A percentile compares a stretch with the other conserved stretches of the same genome.
Evolutionary conservation across 805 yeast species (phyloP).

Genomic region (Yarrowia phangngaensis): DNA sequence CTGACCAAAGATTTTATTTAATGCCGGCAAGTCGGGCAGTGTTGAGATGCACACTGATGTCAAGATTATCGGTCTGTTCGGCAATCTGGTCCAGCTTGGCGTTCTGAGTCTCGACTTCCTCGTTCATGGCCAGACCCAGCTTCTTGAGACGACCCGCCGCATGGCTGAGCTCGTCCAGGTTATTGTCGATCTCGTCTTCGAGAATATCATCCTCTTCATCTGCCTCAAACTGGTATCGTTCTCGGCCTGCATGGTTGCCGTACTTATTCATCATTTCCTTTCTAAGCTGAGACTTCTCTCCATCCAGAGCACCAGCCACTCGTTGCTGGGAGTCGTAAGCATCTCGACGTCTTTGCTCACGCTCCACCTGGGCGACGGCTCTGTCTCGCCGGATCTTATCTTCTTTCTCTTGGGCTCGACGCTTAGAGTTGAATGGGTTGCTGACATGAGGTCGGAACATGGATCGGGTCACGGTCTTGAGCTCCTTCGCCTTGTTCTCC

Average conservation of each 20-base stretch:
- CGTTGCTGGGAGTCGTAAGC: constrained; percentile 66
- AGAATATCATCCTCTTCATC: constrained; percentile 91
- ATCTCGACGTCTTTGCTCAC: constrained; percentile 57
- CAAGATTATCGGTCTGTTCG: constrained; percentile 78
- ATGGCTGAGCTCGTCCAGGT: constrained; percentile 70
- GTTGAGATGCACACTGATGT: constrained; percentile 76
- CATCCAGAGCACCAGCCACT: constrained; percentile 49
- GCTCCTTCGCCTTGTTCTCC: constrained; percentile 73
- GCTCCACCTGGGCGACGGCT: constrained; percentile 56
- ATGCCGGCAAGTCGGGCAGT: constrained; percentile 56
- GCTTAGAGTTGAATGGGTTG: constrained; percentile 85
- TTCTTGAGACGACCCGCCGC: constrained; percentile 67
- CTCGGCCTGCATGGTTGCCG: constrained; percentile 35
- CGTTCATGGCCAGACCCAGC: constrained; percentile 67
- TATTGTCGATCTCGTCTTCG: constrained; percentile 81
- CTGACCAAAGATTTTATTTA: no score
- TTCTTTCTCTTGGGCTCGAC: constrained; percentile 71
- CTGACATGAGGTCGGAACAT: constrained; percentile 74
- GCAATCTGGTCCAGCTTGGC: constrained; percentile 67
- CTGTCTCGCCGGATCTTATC: constrained; percentile 59
- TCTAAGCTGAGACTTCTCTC: constrained; percentile 40
- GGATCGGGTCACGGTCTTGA: constrained; percentile 73
- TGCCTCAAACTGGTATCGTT: constrained; percentile 79
- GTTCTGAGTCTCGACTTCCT: constrained; percentile 78
- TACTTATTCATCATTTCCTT: constrained; percentile 33